Evolutionary conservation across 176 grass and related monocot genomes (phyloP).

Genomic region (Themeda triandra): DNA sequence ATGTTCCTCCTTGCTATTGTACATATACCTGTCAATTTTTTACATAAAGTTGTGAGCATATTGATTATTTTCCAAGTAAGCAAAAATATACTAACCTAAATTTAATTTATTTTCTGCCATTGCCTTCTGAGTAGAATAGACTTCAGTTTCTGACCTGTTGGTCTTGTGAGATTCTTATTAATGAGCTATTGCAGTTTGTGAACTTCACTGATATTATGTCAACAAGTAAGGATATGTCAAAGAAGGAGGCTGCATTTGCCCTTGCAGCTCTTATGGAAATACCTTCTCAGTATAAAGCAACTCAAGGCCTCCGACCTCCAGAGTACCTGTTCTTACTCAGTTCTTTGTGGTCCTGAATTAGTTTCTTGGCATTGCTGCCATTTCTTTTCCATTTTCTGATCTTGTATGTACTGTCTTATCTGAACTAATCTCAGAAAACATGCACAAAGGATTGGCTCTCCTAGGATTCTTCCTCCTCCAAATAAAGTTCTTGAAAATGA

Average conservation of each 20-base stretch:
- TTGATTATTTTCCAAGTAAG: neutral
- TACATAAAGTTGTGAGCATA: neutral
- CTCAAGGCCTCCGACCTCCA: slow-evolving; percentile 54
- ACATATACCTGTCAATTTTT: neutral
- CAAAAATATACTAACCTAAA: neutral
- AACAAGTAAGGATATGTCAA: slow-evolving; percentile 59
- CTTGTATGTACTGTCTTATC: neutral
- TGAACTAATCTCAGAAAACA: slow-evolving; percentile 41
- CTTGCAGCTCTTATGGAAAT: slow-evolving; percentile 98
- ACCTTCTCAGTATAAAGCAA: slow-evolving; percentile 86
- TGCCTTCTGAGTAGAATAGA: slow-evolving; percentile 27
- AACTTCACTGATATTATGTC: slow-evolving; percentile 96
- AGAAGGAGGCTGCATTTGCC: slow-evolving; percentile 89
- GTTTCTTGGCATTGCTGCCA: neutral
- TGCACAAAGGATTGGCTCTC: slow-evolving; percentile 24
- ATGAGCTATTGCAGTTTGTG: slow-evolving; percentile 66
- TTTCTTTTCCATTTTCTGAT: neutral
- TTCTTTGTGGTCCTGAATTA: slow-evolving; percentile 9
- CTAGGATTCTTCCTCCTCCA: slow-evolving; percentile 78
- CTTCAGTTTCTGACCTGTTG: neutral
- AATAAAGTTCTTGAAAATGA: slow-evolving; percentile 62
- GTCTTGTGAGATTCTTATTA: neutral
- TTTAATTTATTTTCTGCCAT: neutral
- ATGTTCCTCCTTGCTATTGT: slow-evolving; percentile 2
- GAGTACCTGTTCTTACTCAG: slow-evolving; percentile 46